Base-by-base conservation (phyloP, 2,329 filamentous ascomycete species). In the Chrysoporthe cubensis region DNA sequence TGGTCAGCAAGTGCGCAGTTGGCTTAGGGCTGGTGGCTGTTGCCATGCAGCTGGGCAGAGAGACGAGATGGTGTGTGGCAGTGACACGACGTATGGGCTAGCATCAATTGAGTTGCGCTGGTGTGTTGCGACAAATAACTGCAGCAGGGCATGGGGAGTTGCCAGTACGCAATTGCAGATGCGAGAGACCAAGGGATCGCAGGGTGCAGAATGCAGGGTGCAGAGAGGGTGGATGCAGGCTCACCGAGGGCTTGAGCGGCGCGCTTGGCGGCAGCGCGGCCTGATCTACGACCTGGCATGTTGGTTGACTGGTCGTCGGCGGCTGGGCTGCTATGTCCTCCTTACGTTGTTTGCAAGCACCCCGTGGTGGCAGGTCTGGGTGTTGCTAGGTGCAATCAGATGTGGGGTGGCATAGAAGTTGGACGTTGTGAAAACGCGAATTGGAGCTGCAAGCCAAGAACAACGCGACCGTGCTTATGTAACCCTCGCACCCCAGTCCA, bases 221-320 rank as follows among this genome's bases (percentile, higher is more conserved):
- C 26, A 56, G 14, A 37, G 48, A 26, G 26, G 26, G 26, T 26
- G 26, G 42, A 40, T 9, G 32, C 42, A 56, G 57, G 73, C 77
- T 70, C 75, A 82, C 80, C 80, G 54, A 82, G 76, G 42, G 80
- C 81, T 43, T 79, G 78, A 54, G 80, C 79, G 37, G 81, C 81
- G 66, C 80, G 79, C 72, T 80, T 78, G 56, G 81, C 81, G 58
- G 81, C 81, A 40, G 81, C 81, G 68, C 81, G 80, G 69, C 80
- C 79, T 32, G 81, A 81, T 62, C 81, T 77, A 54, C 77, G 78
- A 72, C 75, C 76, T 76, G 77, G 77, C 68, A 70, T 71, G 4
- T 52, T 67, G 21, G 26, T 37, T 11, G 16, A 52, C 14, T 42
- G 16, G 16, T 18, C 3, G 21, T 62, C 5, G n/a, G 48, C n/a